These are phyloP conservation scores for Orbilia javanica DNA, from an alignment of 2,329 filamentous ascomycete genomes.

Conservation along the genomic window DNA sequence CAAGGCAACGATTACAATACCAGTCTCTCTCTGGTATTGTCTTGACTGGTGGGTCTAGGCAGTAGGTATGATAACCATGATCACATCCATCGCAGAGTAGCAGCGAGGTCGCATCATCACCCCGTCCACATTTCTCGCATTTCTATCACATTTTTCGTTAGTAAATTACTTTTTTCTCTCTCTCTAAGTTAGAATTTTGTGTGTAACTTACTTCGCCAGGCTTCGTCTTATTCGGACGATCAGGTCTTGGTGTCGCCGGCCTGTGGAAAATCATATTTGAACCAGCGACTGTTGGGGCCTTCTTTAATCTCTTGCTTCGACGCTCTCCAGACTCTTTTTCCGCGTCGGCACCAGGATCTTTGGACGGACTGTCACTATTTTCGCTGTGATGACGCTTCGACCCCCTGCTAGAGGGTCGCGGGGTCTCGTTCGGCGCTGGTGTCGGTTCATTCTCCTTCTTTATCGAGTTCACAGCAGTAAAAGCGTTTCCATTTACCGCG, in stretches of 20 bases:
- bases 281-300: constrained; percentile 88
- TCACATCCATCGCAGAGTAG: constrained; percentile 93
- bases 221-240: constrained; percentile 71
- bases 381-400: constrained; percentile 67
- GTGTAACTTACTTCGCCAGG: constrained; percentile 69
- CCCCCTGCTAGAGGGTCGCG: constrained; percentile 63
- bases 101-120: constrained; percentile 78
- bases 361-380: constrained; percentile 58
- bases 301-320: constrained; percentile 92
- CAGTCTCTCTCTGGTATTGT: constrained; percentile 85
- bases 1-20: constrained; percentile 95
- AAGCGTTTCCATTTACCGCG: constrained; percentile 71
- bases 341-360: constrained; percentile 67
- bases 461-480: constrained; percentile 61
- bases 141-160: constrained; percentile 69
- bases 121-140: constrained; percentile 87
- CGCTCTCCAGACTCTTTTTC: constrained; percentile 78
- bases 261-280: constrained; percentile 97
- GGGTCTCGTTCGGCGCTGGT: constrained; percentile 50
- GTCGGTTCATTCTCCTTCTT: constrained; percentile 59
- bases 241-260: constrained; percentile 75
- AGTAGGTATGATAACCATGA: constrained; percentile 85
- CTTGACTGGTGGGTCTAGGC: constrained; percentile 86
- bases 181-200: constrained; percentile 11
- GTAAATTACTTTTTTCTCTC: constrained; percentile 58